Evolutionary conservation across 192 early-diverging fungal species (phyloP).

Genomic region (Coemansia pectinata): DNA sequence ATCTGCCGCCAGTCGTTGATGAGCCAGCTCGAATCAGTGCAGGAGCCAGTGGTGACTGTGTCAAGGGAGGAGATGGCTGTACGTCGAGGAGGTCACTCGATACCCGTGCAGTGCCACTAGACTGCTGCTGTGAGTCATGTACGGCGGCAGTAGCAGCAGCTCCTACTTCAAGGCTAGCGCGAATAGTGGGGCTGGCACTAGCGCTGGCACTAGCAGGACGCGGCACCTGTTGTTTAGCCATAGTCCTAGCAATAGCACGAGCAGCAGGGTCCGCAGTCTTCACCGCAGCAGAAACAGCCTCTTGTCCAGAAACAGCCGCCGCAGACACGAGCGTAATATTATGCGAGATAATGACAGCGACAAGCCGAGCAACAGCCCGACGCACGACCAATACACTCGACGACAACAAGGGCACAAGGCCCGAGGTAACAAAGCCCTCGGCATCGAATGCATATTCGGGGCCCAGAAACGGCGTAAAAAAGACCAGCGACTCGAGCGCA

Average conservation of each 20-base stretch:
- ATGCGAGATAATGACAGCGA: slow-evolving; percentile 34
- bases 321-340: not conserved
- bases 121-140: not conserved
- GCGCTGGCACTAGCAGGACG: slow-evolving; percentile 3
- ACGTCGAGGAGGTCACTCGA: not conserved
- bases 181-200: not conserved
- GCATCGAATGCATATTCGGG: slow-evolving; percentile 15
- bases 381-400: slow-evolving; percentile 35
- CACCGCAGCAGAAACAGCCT: not conserved
- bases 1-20: not conserved
- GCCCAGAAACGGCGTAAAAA: slow-evolving; percentile 19
- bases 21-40: not conserved
- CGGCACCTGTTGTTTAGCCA: not conserved
- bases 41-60: not conserved
- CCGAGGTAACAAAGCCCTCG: slow-evolving; percentile 13
- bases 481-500: slow-evolving; percentile 27
- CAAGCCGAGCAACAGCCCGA: slow-evolving; percentile 23
- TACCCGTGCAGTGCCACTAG: not conserved
- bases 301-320: not conserved
- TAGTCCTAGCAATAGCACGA: not conserved
- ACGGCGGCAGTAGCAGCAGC: not conserved
- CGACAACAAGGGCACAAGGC: slow-evolving; percentile 23
- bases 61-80: not conserved
- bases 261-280: not conserved
- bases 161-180: not conserved